Base-by-base conservation (phyloP, 805 yeast genomes). In the Saccharomycopsis fodiens region DNA sequence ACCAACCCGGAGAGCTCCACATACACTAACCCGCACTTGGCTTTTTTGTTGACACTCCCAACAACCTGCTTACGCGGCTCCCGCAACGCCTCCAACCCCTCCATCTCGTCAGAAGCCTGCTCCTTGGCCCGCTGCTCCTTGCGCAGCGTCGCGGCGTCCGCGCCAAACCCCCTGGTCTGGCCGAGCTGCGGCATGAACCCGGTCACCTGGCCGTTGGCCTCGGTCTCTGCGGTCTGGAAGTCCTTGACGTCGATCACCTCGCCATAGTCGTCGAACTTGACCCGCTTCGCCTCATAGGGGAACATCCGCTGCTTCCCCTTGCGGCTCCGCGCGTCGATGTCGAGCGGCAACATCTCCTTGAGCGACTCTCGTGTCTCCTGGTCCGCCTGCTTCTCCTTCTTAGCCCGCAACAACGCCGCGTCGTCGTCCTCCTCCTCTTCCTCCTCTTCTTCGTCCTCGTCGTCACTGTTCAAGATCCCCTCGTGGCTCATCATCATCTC, bases 201-300 rank as follows among this genome's bases (percentile, higher is more conserved):
- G 15, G 16, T 16, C 23, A 16, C 10, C 8, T 17, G 32, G 35
- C 32, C 25, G 16, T 38, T 44, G 12, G 6, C 8, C 35, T 35
- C 37, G 12, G 15, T 6, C 5, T 51, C 51, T 31, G 22, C 30
- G 19, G 19, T 36, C 27, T 69, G 72, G 56, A 80, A 83, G 54
- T 81, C 82, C 32, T 77, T 74, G 36, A 73, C 72, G 51, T 82
- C 79, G 17, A 89, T 79, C 1, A 80, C 64, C 46, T 78, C 81
- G 25, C 99, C 99, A 60, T 91, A 93, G 53, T 91, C 97, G 58
- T 93, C 97, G 39, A 72, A 66, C 53, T 83, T 77, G 20, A 73
- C 66, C 54, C 76, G 75, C 40, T 69, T 73, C 1, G 74, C 72
- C 32, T 76, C 65, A 54, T 68, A 83, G 10, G 96, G 97, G 57